These are phyloP conservation scores for Hypoxylon sp. DNA, from an alignment of 2,329 filamentous ascomycete genomes.

Conservation along the genomic window DNA sequence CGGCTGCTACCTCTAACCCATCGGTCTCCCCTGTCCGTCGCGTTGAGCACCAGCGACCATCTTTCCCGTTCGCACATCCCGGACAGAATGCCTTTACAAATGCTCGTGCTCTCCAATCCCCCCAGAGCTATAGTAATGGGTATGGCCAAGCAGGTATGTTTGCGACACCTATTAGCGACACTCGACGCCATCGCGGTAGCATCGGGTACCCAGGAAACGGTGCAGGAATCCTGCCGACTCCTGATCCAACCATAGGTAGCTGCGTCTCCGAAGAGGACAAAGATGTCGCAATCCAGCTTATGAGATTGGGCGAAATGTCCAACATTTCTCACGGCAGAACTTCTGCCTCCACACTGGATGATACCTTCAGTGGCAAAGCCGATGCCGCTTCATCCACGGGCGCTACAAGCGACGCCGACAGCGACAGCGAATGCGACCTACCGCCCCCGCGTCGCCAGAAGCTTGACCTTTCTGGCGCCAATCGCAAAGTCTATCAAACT, in stretches of 20 bases:
- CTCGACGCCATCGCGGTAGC: slow-evolving; percentile 74
- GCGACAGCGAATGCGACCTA: slow-evolving; percentile 72
- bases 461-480: slow-evolving; percentile 58
- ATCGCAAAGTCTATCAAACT: slow-evolving; percentile 63
- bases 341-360: slow-evolving; percentile 91
- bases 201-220: slow-evolving; percentile 64
- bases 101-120: slow-evolving; percentile 82
- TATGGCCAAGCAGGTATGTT: slow-evolving; percentile 69
- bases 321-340: slow-evolving; percentile 94
- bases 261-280: slow-evolving; percentile 95
- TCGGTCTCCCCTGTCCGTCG: slow-evolving; percentile 93
- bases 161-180: slow-evolving; percentile 70
- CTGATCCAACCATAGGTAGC: slow-evolving; percentile 96
- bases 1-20: slow-evolving; percentile 94
- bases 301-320: slow-evolving; percentile 93
- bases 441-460: slow-evolving; percentile 70
- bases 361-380: slow-evolving; percentile 90
- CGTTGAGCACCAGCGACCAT: slow-evolving; percentile 75
- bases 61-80: slow-evolving; percentile 80
- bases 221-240: slow-evolving; percentile 82
- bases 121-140: slow-evolving; percentile 76
- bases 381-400: slow-evolving; percentile 87
- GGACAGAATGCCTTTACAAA: slow-evolving; percentile 85
- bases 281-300: slow-evolving; percentile 95
- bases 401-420: slow-evolving; percentile 82